These are phyloP conservation scores for Claviceps fusiformis DNA, from an alignment of 2,329 filamentous ascomycete genomes.

Conservation along the genomic window DNA sequence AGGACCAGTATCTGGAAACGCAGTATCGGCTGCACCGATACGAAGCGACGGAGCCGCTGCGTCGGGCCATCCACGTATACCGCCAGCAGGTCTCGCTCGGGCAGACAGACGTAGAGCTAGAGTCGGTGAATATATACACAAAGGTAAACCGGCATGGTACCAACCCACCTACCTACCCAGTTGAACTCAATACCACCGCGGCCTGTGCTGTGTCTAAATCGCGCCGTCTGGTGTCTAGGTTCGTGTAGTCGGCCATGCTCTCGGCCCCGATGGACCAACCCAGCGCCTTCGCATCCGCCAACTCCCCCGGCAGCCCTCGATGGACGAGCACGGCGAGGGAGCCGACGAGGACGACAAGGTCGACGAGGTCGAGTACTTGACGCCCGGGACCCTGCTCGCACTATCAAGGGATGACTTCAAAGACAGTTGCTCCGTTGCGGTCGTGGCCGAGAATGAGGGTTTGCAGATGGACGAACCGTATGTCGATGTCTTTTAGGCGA, in stretches of 20 bases:
- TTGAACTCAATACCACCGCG: background rate
- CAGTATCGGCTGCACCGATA: conserved; percentile 68
- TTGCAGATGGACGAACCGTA: conserved; percentile 15
- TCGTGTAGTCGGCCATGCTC: conserved; percentile 49
- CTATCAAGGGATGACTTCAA: conserved; percentile 49
- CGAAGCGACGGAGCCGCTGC: conserved; percentile 56
- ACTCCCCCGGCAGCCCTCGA: conserved; percentile 58
- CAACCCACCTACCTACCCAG: no score
- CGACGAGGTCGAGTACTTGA: conserved; percentile 35
- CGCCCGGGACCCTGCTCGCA: conserved; percentile 38
- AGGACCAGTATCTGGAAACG: conserved; percentile 47
- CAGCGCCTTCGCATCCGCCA: conserved; percentile 31
- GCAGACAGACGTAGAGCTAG: conserved; percentile 27
- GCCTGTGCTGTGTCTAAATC: background rate
- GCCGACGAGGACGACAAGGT: conserved; percentile 20
- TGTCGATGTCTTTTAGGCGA: conserved; percentile 62
- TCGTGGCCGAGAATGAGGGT: conserved; percentile 57
- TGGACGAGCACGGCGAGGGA: background rate
- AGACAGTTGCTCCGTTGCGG: conserved; percentile 52
- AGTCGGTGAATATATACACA: conserved; percentile 53
- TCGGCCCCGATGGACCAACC: conserved; percentile 46
- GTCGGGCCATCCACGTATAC: conserved; percentile 49
- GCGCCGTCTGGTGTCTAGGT: conserved; percentile 33
- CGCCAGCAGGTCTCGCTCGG: conserved; percentile 12
- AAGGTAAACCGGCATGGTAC: conserved; percentile 34